Conservation (phyloP, 192 early-diverging fungal genomes). For the Gamsiella multidivaricata region DNA sequence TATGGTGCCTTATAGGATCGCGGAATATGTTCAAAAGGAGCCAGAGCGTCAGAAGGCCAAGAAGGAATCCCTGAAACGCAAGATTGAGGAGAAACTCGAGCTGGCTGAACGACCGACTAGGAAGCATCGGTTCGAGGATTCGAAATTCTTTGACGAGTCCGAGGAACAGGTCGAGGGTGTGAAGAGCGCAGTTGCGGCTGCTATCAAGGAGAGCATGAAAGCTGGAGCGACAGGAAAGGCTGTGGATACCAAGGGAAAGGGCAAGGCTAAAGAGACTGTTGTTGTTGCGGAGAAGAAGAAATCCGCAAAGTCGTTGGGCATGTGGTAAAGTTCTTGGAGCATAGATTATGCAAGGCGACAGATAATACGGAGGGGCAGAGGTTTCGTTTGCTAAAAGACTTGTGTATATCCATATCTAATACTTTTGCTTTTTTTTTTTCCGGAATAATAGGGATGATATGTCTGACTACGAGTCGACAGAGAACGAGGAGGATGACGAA, state of each 20-base stretch:
- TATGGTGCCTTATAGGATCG: slow-evolving; percentile 56
- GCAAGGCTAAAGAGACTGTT: slow-evolving; percentile 29
- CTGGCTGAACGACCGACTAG: slow-evolving; percentile 64
- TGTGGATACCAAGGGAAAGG: slow-evolving; percentile 24
- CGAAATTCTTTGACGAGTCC: slow-evolving; percentile 72
- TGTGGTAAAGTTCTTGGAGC: slow-evolving; percentile 47
- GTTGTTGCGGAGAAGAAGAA: slow-evolving; percentile 19
- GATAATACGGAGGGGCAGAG: too few species aligned
- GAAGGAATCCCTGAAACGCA: slow-evolving; percentile 71
- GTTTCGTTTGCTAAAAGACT: too few species aligned
- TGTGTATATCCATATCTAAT: too few species aligned
- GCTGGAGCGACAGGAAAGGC: slow-evolving; percentile 1
- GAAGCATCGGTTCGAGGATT: slow-evolving; percentile 89
- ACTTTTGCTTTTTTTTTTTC: not conserved
- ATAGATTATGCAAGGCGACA: too few species aligned
- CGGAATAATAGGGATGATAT: slow-evolving; percentile 52
- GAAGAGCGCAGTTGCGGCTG: slow-evolving; percentile 63
- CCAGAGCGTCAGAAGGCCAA: slow-evolving; percentile 74
- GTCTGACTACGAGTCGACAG: slow-evolving; percentile 52
- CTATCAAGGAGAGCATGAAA: slow-evolving; percentile 53
- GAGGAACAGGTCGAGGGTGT: slow-evolving; percentile 75
- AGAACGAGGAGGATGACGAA: slow-evolving; percentile 31
- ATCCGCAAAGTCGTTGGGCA: slow-evolving; percentile 30
- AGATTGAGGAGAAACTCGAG: slow-evolving; percentile 84
- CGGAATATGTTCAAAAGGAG: slow-evolving; percentile 76